Conservation (phyloP, 2,329 filamentous ascomycete species). For the Epichloe typhina region DNA sequence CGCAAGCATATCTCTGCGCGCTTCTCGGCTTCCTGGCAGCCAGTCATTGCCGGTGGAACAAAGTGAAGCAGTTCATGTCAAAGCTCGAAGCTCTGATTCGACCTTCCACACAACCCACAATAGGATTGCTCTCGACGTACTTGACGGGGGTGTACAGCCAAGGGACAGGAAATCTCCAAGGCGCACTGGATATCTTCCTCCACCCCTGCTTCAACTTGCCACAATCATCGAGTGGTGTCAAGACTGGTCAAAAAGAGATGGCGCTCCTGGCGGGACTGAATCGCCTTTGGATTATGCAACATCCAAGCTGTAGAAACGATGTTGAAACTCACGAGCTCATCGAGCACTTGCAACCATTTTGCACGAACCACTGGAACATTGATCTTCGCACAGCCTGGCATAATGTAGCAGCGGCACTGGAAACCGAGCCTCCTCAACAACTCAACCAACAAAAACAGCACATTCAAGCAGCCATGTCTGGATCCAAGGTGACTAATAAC, state of each 20-base stretch:
- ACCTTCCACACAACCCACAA: conserved; percentile 27
- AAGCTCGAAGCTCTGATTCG: conserved; percentile 34
- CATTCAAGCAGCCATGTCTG: conserved; percentile 58
- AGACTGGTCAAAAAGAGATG: conserved; percentile 47
- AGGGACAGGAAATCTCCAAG: conserved; percentile 58
- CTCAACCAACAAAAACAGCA: conserved; percentile 69
- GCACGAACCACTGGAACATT: conserved; percentile 54
- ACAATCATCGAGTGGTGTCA: conserved; percentile 24
- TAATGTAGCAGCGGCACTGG: conserved; percentile 57
- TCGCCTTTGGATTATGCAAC: conserved; percentile 58
- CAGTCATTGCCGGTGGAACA: conserved; percentile 56
- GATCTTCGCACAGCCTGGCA: conserved; percentile 69
- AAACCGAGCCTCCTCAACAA: conserved; percentile 46
- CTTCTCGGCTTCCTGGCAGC: conserved; percentile 58
- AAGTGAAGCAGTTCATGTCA: conserved; percentile 44
- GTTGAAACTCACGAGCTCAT: conserved; percentile 47
- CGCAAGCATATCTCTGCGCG: conserved; percentile 58
- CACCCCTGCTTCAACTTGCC: conserved; percentile 40
- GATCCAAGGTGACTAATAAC: conserved; percentile 58
- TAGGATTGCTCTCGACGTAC: conserved; percentile 48
- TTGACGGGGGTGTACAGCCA: conserved; percentile 62
- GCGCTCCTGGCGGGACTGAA: conserved; percentile 56
- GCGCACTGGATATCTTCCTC: conserved; percentile 54
- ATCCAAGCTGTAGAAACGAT: conserved; percentile 43
- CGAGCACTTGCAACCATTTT: conserved; percentile 52